These are phyloP conservation scores for Trichophaea hybrida DNA, from an alignment of 2,329 filamentous ascomycete species.

Conservation along the genomic window DNA sequence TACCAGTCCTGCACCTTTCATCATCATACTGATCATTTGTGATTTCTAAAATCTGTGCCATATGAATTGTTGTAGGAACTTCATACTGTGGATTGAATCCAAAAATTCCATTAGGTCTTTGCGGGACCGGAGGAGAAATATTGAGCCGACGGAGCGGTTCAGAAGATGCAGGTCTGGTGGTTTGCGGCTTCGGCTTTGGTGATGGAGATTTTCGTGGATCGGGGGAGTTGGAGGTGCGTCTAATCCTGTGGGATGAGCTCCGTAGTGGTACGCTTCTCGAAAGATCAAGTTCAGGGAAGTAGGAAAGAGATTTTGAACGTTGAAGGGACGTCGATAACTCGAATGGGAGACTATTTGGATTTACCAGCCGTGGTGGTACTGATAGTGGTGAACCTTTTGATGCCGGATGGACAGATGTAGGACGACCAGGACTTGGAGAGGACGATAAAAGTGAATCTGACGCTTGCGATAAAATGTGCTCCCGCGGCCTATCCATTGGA, in stretches of 20 bases:
- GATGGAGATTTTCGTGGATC: too few relatives aligned
- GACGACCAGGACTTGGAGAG: too few relatives aligned
- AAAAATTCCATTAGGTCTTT: constrained; percentile 9
- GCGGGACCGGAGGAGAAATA: constrained; percentile 8
- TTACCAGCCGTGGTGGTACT: too few relatives aligned
- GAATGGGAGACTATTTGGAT: too few relatives aligned
- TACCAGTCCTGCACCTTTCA: too few relatives aligned
- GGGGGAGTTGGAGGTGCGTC: too few relatives aligned
- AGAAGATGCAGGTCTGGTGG: background rate
- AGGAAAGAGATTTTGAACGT: constrained; percentile 10
- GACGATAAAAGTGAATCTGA: too few relatives aligned
- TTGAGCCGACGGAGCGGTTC: background rate
- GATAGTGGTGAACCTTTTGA: too few relatives aligned
- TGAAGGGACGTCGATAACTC: background rate
- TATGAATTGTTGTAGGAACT: background rate
- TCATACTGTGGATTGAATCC: constrained; percentile 12
- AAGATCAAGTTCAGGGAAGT: background rate
- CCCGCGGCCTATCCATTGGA: too few relatives aligned
- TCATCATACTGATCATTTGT: too few relatives aligned
- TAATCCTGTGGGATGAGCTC: background rate
- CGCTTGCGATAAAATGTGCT: too few relatives aligned
- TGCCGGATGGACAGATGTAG: too few relatives aligned
- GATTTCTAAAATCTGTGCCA: background rate
- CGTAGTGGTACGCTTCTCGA: background rate
- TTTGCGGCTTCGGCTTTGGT: background rate